phyloP scores from a whole-genome alignment of 176 grass and related monocot species.

The Lolium multiflorum region DNA sequence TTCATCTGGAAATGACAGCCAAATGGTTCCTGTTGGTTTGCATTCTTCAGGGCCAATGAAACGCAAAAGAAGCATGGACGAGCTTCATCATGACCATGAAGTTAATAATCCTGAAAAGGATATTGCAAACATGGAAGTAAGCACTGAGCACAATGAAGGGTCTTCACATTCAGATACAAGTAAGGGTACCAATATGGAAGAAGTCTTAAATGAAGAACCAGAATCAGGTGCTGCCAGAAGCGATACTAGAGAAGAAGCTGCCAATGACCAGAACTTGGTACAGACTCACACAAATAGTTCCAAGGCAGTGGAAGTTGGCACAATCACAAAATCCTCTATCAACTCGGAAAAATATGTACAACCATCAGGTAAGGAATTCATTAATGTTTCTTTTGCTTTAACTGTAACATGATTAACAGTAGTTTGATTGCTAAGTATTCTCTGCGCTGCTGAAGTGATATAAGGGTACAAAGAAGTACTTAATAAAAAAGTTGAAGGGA shows the following conservation, averaged over 20 bases:
- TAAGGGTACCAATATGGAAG: constrained; percentile 39
- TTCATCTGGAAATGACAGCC: constrained; percentile 48
- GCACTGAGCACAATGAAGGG: constrained; percentile 29
- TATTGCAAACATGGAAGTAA: constrained; percentile 28
- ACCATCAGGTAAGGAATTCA: constrained; percentile 47
- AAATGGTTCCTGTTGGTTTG: constrained; percentile 46
- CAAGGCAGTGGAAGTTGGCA: constrained; percentile 19
- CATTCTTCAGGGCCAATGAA: constrained; percentile 55
- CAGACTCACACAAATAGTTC: constrained; percentile 34
- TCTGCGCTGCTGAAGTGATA: constrained; percentile 6
- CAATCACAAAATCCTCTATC: constrained; percentile 27
- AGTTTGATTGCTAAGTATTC: neutral
- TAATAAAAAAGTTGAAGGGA: constrained; percentile 27
- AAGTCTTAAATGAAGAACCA: constrained; percentile 46
- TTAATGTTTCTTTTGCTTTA: constrained; percentile 6
- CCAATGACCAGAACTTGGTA: constrained; percentile 21
- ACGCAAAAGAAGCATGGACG: constrained; percentile 77
- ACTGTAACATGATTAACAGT: neutral
- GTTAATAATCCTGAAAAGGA: constrained; percentile 42
- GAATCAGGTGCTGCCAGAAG: constrained; percentile 40
- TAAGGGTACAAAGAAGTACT: neutral
- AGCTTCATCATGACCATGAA: constrained; percentile 34
- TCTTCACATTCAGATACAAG: constrained; percentile 42
- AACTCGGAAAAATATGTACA: constrained; percentile 31
- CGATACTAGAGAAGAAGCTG: constrained; percentile 19